phyloP scores from a whole-genome alignment of 164 flowering plant genomes.

The Annona cherimola region DNA sequence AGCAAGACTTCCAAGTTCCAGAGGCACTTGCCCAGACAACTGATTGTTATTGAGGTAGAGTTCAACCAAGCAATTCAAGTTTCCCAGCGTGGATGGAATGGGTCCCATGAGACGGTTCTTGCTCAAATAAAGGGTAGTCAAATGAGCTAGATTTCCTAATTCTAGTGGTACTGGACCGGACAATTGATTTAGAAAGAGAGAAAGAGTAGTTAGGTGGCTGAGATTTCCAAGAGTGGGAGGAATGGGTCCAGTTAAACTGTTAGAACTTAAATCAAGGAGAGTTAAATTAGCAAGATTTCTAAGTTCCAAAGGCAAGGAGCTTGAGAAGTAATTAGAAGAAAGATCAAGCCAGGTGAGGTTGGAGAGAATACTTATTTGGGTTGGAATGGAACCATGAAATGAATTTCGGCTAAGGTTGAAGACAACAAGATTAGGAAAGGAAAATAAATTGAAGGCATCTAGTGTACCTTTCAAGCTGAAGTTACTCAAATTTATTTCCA shows the following conservation, averaged over 20 bases:
- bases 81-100: neutral
- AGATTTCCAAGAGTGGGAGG: neutral
- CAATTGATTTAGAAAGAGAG: neutral
- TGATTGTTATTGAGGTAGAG: neutral
- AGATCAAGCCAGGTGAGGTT: neutral
- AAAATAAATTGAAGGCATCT: slow-evolving; percentile 12
- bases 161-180: neutral
- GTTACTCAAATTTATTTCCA: slow-evolving; percentile 6
- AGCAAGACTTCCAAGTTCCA: slow-evolving; percentile 10
- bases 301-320: slow-evolving; percentile 1
- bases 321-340: neutral
- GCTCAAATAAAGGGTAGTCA: neutral
- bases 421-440: slow-evolving; percentile 17
- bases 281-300: neutral
- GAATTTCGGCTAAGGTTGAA: slow-evolving; percentile 12
- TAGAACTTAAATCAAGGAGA: neutral
- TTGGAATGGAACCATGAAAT: slow-evolving; percentile 5
- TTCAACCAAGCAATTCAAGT: neutral
- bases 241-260: slow-evolving; percentile 1
- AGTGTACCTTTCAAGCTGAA: slow-evolving; percentile 14
- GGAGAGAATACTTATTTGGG: neutral
- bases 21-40: slow-evolving; percentile 14
- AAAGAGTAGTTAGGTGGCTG: neutral
- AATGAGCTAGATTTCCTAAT: neutral
- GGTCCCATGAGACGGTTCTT: neutral